Conservation (phyloP, 2,329 filamentous ascomycete species). For the Sphaceloma murrayae region DNA sequence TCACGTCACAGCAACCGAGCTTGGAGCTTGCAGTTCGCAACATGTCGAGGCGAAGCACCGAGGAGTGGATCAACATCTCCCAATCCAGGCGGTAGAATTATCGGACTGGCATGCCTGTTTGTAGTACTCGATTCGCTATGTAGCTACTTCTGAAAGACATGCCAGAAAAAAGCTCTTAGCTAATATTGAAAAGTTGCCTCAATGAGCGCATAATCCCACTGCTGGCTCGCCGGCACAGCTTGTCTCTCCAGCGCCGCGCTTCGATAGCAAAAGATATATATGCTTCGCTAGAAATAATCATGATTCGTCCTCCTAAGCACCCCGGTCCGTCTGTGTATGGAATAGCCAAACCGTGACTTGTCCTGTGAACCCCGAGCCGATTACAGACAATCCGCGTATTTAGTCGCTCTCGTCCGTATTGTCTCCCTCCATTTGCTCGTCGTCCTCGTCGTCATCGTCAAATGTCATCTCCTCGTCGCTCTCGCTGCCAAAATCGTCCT, state of each 20-base stretch:
- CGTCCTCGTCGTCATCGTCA: conserved; percentile 51
- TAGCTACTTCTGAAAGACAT: no score
- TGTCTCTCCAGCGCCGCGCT: conserved; percentile 15
- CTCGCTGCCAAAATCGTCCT: conserved; percentile 70
- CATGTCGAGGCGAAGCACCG: no score
- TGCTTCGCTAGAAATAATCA: not conserved
- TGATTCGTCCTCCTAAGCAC: conserved; percentile 2
- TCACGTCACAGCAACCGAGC: conserved; percentile 6
- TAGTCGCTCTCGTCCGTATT: conserved; percentile 35
- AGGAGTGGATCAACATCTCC: no score
- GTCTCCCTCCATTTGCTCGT: conserved; percentile 51
- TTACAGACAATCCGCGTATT: not conserved
- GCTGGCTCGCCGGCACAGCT: conserved; percentile 12
- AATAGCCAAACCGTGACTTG: no score
- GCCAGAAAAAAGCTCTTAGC: no score
- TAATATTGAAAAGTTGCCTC: no score
- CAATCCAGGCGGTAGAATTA: no score
- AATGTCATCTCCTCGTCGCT: conserved; percentile 41
- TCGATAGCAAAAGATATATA: not conserved
- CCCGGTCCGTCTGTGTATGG: not conserved
- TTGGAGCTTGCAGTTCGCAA: conserved; percentile 6
- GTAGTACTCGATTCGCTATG: no score
- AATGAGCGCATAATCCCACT: no score
- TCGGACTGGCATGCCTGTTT: no score
- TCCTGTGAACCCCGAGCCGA: no score